Evolutionary conservation across 2,329 filamentous ascomycete genomes (phyloP).

Genomic region (Penicillium hesseltinei): DNA sequence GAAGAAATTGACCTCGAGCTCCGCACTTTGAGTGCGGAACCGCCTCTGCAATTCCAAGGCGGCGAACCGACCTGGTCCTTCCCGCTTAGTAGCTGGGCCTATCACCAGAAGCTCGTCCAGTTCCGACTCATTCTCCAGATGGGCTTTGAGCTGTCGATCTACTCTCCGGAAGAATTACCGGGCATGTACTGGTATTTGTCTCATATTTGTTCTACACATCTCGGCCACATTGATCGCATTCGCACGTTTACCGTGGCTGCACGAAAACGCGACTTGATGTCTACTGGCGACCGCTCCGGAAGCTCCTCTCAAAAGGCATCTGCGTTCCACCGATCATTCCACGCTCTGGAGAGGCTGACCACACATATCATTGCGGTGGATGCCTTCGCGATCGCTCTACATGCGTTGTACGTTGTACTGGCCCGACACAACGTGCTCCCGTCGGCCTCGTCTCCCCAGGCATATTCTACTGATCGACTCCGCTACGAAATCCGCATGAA

Average conservation of each 20-base stretch:
- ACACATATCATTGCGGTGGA: constrained; percentile 64
- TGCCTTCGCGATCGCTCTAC: constrained; percentile 52
- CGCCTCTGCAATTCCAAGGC: constrained; percentile 55
- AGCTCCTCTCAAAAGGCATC: constrained; percentile 28
- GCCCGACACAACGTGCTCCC: constrained; percentile 53
- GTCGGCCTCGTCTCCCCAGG: constrained; percentile 50
- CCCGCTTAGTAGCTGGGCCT: constrained; percentile 82
- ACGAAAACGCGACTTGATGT: constrained; percentile 26
- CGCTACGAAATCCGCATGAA: constrained; percentile 85
- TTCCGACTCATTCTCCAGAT: constrained; percentile 87
- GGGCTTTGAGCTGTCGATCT: constrained; percentile 90
- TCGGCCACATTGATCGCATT: constrained; percentile 71
- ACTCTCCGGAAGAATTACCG: constrained; percentile 77
- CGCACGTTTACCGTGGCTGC: constrained; percentile 58
- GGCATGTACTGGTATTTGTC: constrained; percentile 91
- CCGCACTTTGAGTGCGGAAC: constrained; percentile 60
- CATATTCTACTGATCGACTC: constrained; percentile 66
- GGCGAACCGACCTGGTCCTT: constrained; percentile 62
- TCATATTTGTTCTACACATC: constrained; percentile 66
- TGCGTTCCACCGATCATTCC: constrained; percentile 41
- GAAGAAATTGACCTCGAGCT: constrained; percentile 72
- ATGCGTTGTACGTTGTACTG: constrained; percentile 65
- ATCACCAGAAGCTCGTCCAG: constrained; percentile 82
- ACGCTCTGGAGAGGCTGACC: constrained; percentile 59
- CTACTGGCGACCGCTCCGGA: constrained; percentile 2